Base-by-base conservation (phyloP, 192 early-diverging fungal genomes). In the Podochytrium sp. region DNA sequence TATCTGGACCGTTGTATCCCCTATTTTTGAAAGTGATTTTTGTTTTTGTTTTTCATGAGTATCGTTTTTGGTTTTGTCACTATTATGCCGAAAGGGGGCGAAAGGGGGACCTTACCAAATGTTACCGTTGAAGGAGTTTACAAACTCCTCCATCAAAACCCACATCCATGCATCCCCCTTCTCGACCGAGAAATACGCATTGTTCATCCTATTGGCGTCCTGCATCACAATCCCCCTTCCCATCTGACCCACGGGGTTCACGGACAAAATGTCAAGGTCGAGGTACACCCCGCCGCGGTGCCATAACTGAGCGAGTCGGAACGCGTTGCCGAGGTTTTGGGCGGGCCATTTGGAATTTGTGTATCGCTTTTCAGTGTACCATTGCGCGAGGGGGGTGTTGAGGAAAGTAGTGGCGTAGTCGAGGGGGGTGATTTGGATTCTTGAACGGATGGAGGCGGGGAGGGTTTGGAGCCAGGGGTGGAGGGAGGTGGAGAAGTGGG, bases 121-220 rank as follows among this genome's bases (percentile, higher is more conserved):
- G 18, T 59, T 61, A 47, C 80, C 80, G 27, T 81, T 55, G 43
- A 68, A 81, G 14, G 59, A 52, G 7, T 35, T 30, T 4, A 81
- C 76, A 66, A 81, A 81, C 66, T 81, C 70, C 38, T 81, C 80
- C 80, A 81, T 81, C 42, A 78, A 23, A 37, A 20, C 47, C 80
- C 80, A 81, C 42, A 78, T 29, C 16, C 78, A 65, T 32, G 55
- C 37, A 72, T 81, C 80, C 27, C 42, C 18, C 53, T 27, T 42
- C 35, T 76, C 71, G 27, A 81, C 62, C 42, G 67, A 65, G 27
- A 81, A 40, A 40, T 63, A 73, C 1, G 80, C 80, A 63, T 81
- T 81, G 47, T 81, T 81, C 41, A 78, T 27, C 20, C 47, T 23
- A 20, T 37, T 43, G 2, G 43, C 20, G 27, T 75, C 58, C 47